Conservation (phyloP, 495 filamentous ascomycete species). For the Podospora tetraspora region DNA sequence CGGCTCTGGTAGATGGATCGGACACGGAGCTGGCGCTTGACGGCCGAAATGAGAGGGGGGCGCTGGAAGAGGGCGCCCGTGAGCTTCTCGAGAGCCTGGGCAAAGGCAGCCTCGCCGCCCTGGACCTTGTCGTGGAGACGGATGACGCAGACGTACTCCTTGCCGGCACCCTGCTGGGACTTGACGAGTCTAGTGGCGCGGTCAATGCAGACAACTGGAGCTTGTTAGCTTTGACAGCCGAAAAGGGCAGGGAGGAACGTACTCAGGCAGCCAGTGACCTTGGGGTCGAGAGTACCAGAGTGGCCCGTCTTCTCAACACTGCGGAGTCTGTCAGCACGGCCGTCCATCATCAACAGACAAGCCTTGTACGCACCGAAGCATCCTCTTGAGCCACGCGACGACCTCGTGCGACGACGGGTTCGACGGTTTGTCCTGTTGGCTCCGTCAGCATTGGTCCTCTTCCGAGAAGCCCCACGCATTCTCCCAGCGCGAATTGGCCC, state of each 20-base stretch:
- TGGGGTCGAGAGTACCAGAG: conserved; percentile 91
- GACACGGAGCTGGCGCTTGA: conserved; percentile 96
- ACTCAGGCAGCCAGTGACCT: conserved; percentile 73
- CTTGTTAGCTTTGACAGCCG: background rate
- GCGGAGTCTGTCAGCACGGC: conserved; percentile 21
- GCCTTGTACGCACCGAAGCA: conserved; percentile 61
- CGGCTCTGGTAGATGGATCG: conserved; percentile 94
- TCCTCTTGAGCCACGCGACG: conserved; percentile 97
- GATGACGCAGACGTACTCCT: conserved; percentile 75
- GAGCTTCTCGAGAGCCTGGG: conserved; percentile 84
- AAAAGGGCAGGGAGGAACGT: conserved; percentile 7
- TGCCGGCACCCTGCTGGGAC: conserved; percentile 96
- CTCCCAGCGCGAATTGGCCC: background rate
- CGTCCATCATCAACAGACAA: background rate
- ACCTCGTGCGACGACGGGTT: conserved; percentile 98
- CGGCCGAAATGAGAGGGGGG: conserved; percentile 92
- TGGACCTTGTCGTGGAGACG: conserved; percentile 87
- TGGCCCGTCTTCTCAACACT: conserved; percentile 97
- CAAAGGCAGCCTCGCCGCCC: conserved; percentile 84
- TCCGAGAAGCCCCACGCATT: background rate
- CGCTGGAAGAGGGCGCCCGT: conserved; percentile 97
- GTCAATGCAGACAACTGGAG: conserved; percentile 74
- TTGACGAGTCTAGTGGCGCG: conserved; percentile 95
- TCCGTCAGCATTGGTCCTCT: background rate
- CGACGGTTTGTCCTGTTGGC: conserved; percentile 75